Evolutionary conservation across 371 early-diverging fungal genomes (phyloP).

Genomic region (Syncephalastrum contaminatum): DNA sequence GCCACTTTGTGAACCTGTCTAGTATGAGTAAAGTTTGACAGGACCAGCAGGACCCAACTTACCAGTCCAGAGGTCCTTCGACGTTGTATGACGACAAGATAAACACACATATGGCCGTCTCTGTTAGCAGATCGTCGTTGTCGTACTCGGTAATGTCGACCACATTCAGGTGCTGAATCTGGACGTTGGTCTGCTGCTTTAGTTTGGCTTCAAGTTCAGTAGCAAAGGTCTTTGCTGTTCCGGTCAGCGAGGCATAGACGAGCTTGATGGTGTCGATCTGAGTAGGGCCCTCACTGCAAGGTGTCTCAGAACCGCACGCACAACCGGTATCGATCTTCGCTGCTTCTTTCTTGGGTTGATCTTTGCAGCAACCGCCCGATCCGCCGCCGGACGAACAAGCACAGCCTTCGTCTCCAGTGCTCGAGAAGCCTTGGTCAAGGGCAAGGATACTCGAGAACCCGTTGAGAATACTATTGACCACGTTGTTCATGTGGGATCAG

Average conservation of each 20-base stretch:
- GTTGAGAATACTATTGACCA: constrained; percentile 41
- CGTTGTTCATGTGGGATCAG: constrained; percentile 27
- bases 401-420: constrained; percentile 20
- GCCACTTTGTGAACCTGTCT: constrained; percentile 53
- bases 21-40: background rate
- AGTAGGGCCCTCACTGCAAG: constrained; percentile 11
- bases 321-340: background rate
- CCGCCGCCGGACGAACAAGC: constrained; percentile 19
- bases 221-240: constrained; percentile 51
- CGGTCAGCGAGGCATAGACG: constrained; percentile 48
- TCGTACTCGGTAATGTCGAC: constrained; percentile 71
- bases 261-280: constrained; percentile 46
- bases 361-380: constrained; percentile 29
- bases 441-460: constrained; percentile 46
- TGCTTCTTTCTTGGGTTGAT: constrained; percentile 5
- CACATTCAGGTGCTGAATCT: constrained; percentile 29
- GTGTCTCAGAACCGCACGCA: background rate
- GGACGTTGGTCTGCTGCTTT: constrained; percentile 15
- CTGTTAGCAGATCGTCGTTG: constrained; percentile 65
- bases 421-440: constrained; percentile 32
- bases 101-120: constrained; percentile 63
- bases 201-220: constrained; percentile 32
- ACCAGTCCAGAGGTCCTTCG: constrained; percentile 73
- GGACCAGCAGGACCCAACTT: constrained; percentile 1
- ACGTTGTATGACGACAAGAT: constrained; percentile 73